These are phyloP conservation scores for Cryptosporidium sp. DNA, from an alignment of 169 alveolate genomes.

Conservation along the genomic window DNA sequence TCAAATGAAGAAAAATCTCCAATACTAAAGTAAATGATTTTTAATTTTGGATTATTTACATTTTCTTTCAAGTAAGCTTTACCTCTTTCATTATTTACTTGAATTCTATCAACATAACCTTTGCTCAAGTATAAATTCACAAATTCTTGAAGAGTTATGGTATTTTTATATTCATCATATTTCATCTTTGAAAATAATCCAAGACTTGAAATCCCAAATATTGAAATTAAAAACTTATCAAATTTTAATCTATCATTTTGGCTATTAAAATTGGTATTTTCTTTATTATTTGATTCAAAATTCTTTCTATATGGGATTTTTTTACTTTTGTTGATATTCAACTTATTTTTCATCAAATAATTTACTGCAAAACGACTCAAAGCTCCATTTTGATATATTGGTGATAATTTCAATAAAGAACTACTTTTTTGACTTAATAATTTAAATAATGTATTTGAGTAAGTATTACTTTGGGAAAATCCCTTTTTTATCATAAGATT, in stretches of 20 bases:
- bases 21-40: conserved; percentile 81
- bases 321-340: not conserved
- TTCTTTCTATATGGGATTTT: not conserved
- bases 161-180: conserved; percentile 77
- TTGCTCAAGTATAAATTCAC: conserved; percentile 81
- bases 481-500: not conserved
- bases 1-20: conserved; percentile 86
- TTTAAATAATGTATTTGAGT: not conserved
- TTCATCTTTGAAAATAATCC: not conserved
- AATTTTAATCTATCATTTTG: not conserved
- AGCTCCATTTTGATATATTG: not conserved
- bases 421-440: not conserved
- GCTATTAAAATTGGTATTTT: not conserved
- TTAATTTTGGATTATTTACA: conserved; percentile 38
- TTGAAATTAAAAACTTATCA: conserved; percentile 1
- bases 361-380: too few species aligned
- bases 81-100: conserved; percentile 81
- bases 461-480: not conserved
- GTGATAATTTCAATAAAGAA: not conserved
- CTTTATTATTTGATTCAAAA: not conserved
- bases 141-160: conserved; percentile 88
- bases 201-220: conserved; percentile 20
- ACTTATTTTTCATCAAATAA: not conserved
- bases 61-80: conserved; percentile 29
- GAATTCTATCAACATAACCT: conserved; percentile 86